Conservation (phyloP, 306 rosid genomes). For the Pyrus communis region DNA sequence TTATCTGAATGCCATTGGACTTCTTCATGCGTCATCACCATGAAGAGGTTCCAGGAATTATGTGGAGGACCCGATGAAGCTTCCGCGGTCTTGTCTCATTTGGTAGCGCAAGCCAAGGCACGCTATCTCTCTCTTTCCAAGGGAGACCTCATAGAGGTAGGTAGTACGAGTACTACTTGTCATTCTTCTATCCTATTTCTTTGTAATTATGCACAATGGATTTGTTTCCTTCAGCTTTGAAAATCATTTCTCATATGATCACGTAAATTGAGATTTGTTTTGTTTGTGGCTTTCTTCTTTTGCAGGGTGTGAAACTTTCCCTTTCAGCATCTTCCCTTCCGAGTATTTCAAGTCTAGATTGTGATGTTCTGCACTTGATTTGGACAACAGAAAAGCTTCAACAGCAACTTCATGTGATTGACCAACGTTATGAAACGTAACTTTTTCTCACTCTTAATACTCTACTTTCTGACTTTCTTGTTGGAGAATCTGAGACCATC, state of each 20-base stretch:
- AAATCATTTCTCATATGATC: not conserved
- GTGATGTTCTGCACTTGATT: conserved; percentile 53
- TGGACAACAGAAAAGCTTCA: conserved; percentile 80
- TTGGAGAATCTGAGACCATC: not conserved
- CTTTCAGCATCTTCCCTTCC: conserved; percentile 49
- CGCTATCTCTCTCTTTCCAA: conserved; percentile 38
- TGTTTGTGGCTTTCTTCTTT: not conserved
- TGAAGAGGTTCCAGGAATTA: conserved; percentile 55
- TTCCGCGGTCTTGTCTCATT: conserved; percentile 54
- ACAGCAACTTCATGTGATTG: conserved; percentile 64
- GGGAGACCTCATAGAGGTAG: conserved; percentile 61
- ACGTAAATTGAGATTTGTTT: not conserved
- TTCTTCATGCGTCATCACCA: conserved; percentile 50
- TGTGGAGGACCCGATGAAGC: conserved; percentile 64
- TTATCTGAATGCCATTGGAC: conserved; percentile 72
- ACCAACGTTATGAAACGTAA: conserved; percentile 64
- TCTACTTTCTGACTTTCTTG: not conserved
- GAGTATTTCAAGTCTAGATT: conserved; percentile 50
- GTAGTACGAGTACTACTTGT: not conserved
- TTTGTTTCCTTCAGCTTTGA: not conserved
- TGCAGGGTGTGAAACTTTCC: conserved; percentile 76
- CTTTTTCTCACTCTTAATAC: conserved; percentile 9
- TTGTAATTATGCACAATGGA: not conserved
- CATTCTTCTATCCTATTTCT: not conserved
- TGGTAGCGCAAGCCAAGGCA: conserved; percentile 62